These are phyloP conservation scores for Candida methanosorbosa DNA, from an alignment of 805 yeast species.

Conservation along the genomic window DNA sequence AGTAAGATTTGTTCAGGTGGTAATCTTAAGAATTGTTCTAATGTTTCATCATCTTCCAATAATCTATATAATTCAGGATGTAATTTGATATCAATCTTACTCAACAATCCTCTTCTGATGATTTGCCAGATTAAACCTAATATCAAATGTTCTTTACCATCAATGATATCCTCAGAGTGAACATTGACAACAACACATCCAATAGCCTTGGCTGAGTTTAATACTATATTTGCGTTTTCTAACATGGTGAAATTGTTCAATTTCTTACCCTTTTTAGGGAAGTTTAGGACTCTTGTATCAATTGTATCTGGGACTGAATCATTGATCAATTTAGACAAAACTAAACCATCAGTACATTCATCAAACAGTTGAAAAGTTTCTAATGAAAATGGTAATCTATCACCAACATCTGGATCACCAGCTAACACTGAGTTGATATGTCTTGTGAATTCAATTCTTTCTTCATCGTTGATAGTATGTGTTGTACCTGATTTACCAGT, in stretches of 20 bases:
- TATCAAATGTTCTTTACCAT: constrained; percentile 88
- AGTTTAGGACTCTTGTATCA: constrained; percentile 92
- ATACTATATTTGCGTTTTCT: constrained; percentile 95
- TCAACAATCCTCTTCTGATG: constrained; percentile 88
- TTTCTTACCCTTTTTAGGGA: constrained; percentile 71
- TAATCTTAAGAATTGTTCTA: constrained; percentile 90
- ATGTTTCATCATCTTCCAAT: constrained; percentile 91
- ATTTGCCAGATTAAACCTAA: constrained; percentile 95
- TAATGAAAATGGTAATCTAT: constrained; percentile 82
- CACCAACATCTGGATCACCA: constrained; percentile 81
- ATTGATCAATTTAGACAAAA: constrained; percentile 85
- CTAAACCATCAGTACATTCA: constrained; percentile 93
- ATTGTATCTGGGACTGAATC: constrained; percentile 98
- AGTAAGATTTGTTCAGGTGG: constrained; percentile 96
- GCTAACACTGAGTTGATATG: constrained; percentile 89
- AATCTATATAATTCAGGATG: constrained; percentile 96
- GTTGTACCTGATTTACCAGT: constrained; percentile 86
- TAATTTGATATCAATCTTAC: constrained; percentile 90
- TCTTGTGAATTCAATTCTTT: constrained; percentile 89
- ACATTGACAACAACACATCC: constrained; percentile 98
- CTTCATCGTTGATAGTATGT: constrained; percentile 96
- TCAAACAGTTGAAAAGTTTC: constrained; percentile 94
- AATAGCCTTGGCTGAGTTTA: constrained; percentile 97
- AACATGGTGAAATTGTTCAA: constrained; percentile 92
- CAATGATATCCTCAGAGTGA: constrained; percentile 88